phyloP scores from a whole-genome alignment of 192 early-diverging fungal species.

The Backusella psychrophila region DNA sequence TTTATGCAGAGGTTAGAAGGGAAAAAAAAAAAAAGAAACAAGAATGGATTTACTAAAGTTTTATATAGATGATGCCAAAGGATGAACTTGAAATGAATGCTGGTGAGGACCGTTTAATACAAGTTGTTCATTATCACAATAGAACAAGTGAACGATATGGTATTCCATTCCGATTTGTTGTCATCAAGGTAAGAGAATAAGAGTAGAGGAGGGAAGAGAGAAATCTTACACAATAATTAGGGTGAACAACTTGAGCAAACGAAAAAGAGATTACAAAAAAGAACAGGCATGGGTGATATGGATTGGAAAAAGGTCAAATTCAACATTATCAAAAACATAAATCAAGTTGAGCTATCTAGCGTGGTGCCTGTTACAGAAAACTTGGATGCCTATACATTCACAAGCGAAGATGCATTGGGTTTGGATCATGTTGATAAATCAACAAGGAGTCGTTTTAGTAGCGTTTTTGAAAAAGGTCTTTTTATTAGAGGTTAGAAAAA shows the following conservation, averaged over 20 bases:
- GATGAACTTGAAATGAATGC: constrained; percentile 43
- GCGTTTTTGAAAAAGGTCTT: constrained; percentile 25
- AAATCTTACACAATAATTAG: not conserved
- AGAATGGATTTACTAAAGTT: not conserved
- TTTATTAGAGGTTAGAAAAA: constrained; percentile 27
- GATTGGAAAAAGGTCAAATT: constrained; percentile 75
- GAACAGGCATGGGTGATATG: constrained; percentile 77
- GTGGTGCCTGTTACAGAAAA: constrained; percentile 21
- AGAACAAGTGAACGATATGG: constrained; percentile 68
- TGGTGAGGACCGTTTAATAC: constrained; percentile 46
- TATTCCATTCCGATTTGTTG: constrained; percentile 79
- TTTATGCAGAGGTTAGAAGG: constrained; percentile 57
- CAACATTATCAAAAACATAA: constrained; percentile 25
- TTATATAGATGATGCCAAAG: constrained; percentile 37
- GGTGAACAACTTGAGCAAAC: constrained; percentile 70
- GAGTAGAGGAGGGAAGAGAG: not conserved
- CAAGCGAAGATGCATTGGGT: constrained; percentile 42
- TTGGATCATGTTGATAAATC: constrained; percentile 46
- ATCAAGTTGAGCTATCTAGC: constrained; percentile 19
- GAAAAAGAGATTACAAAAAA: constrained; percentile 66
- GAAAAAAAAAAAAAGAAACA: no score
- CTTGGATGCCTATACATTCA: constrained; percentile 28
- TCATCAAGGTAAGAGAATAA: constrained; percentile 40
- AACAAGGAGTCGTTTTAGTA: constrained; percentile 22
- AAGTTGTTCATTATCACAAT: constrained; percentile 77